Evolutionary conservation across 2,329 filamentous ascomycete genomes (phyloP), one percentile per base, ranked within the genome.

Genomic region (Colletotrichum agaves): DNA sequence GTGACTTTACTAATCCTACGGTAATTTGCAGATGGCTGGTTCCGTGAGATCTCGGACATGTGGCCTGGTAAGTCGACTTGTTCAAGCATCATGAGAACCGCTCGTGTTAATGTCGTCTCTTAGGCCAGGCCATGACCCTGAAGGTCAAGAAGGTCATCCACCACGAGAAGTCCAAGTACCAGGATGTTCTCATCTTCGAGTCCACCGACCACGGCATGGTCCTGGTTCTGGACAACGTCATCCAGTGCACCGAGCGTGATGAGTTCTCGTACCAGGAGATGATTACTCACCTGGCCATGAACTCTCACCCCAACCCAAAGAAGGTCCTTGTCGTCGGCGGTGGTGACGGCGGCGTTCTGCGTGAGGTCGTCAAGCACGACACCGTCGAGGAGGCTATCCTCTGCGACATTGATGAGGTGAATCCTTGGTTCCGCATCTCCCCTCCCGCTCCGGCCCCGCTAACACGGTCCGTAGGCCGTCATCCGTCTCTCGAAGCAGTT

Each of bases 211-310:
- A 98, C 82, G 96, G 96, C 81, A 97, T 90, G 78, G 95, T 98
- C 70, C 88, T 99, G 67, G 95, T 99, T 71, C 90, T 99, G 74
- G 96, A 99, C 88, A 98, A 98, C 80, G 96, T 98, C 80, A 97
- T 99, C 82, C 96, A 99, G 85, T 94, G 91, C 88, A 98, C 96
- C 74, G 96, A 99, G 89, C 91, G 95, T 73, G 94, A 99, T 79
- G 96, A 99, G 86, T 99, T 98, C 87, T 93, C 94, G 75, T 97
- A 97, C 90, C 96, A 99, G 87, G 96, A 99, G 89, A 99, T 99
- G 96, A 99, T 99, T 83, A 94, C 95, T 75, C 94, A 99, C 84
- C 88, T 99, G 74, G 96, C 94, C 83, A 93, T 99, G 91, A 96
- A 97, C 89, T 93, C 95, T 61, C 96, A 99, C 89, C 96, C 96